Percentiles rank a stretch among this genome's conserved stretches.
Evolutionary conservation across 768 basidiomycete species (phyloP).

Genomic region (Tylopilus rubrobrunneus): DNA sequence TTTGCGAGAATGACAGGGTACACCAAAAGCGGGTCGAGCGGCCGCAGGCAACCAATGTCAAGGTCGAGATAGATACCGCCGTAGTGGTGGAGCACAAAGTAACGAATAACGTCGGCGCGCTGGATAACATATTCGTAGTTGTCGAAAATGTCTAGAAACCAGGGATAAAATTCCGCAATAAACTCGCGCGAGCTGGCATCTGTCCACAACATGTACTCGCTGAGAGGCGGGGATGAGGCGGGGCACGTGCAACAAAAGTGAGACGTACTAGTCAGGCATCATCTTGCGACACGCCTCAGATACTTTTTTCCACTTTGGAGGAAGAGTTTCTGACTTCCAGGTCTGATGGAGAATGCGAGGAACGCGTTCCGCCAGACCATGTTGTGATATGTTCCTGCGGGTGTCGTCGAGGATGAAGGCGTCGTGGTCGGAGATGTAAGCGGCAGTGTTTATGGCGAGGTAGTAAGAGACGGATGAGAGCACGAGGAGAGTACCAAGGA

Average conservation of each 20-base stretch:
- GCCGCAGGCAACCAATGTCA: conserved; percentile 89
- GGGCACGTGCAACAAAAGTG: conserved; percentile 5
- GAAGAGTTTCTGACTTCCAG: conserved; percentile 90
- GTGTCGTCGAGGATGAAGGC: conserved; percentile 55
- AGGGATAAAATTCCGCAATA: conserved; percentile 81
- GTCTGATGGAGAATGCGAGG: conserved; percentile 97
- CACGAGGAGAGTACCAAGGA: conserved; percentile 85
- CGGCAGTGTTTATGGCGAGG: conserved; percentile 72
- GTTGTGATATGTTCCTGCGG: conserved; percentile 61
- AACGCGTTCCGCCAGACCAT: conserved; percentile 66
- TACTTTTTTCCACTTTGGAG: conserved; percentile 72
- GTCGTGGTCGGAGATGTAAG: conserved; percentile 78
- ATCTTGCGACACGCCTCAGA: conserved; percentile 84
- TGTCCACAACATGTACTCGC: conserved; percentile 97
- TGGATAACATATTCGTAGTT: conserved; percentile 89
- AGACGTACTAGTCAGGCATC: conserved; percentile 93
- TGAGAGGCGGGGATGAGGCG: conserved; percentile 32
- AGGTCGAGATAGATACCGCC: conserved; percentile 96
- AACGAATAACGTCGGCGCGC: conserved; percentile 95
- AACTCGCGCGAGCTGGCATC: conserved; percentile 88
- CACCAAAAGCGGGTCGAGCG: conserved; percentile 79
- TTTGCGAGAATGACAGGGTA: conserved; percentile 89
- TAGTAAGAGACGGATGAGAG: conserved; percentile 90
- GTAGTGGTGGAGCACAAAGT: conserved; percentile 94
- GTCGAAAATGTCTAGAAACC: conserved; percentile 94